Evolutionary conservation across 2,329 filamentous ascomycete species (phyloP).

Genomic region (Acrodontium crateriforme): DNA sequence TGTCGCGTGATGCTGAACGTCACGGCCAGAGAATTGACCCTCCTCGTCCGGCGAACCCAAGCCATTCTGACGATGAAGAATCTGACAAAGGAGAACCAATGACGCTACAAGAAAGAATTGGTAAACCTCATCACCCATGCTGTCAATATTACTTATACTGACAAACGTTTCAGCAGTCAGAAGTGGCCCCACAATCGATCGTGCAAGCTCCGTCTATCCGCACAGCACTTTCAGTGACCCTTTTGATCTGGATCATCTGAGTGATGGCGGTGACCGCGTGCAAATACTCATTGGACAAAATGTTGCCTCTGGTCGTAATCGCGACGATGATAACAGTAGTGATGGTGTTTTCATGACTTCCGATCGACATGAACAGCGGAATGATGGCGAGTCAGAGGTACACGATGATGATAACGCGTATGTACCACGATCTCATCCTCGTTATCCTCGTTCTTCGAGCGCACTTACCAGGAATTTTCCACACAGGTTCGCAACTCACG

Average conservation of each 20-base stretch:
- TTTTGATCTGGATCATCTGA: conserved; percentile 17
- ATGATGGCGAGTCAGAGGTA: conserved; percentile 10
- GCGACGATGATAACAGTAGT: background rate
- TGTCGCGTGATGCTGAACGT: background rate
- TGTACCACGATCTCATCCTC: conserved; percentile 5
- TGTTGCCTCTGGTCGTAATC: too few relatives aligned
- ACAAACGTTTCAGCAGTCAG: background rate
- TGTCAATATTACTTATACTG: background rate
- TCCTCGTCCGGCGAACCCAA: background rate
- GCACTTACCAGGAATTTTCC: conserved; percentile 22
- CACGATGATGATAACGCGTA: conserved; percentile 14
- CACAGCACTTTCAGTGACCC: conserved; percentile 9
- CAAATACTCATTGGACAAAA: too few relatives aligned
- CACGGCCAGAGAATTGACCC: background rate
- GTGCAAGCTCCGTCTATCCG: conserved; percentile 3
- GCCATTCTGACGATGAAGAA: background rate
- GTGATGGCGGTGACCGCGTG: conserved; percentile 6
- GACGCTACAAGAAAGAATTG: background rate
- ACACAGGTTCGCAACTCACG: conserved; percentile 11
- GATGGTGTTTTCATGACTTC: conserved; percentile 2
- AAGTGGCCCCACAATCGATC: too few relatives aligned
- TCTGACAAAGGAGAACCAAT: background rate
- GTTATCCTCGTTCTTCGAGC: conserved; percentile 16
- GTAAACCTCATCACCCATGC: background rate
- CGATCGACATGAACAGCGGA: too few relatives aligned